These are phyloP conservation scores for Aspergillus nanangensis DNA, from an alignment of 495 filamentous ascomycete species.

Conservation along the genomic window DNA sequence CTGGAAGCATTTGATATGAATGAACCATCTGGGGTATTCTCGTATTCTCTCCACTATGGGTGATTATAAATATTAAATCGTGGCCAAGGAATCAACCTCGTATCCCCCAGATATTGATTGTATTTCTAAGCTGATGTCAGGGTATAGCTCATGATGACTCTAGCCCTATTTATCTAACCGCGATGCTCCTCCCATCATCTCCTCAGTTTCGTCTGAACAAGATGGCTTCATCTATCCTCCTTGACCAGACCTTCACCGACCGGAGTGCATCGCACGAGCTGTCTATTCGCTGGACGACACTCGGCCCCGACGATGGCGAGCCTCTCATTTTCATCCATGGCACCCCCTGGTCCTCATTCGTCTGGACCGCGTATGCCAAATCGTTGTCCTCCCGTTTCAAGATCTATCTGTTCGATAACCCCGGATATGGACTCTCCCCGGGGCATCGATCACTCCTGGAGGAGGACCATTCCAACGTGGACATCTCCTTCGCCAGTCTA, in stretches of 20 bases:
- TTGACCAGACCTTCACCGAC: background rate
- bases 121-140: no score
- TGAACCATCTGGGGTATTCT: no score
- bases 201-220: no score
- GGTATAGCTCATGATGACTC: no score
- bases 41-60: no score
- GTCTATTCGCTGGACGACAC: background rate
- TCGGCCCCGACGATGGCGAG: background rate
- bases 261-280: background rate
- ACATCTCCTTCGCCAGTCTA: conserved; percentile 20
- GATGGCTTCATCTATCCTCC: background rate
- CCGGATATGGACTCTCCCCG: conserved; percentile 24
- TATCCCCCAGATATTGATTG: no score
- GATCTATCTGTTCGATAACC: conserved; percentile 35
- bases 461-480: conserved; percentile 1
- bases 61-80: no score
- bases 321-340: conserved; percentile 4
- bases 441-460: conserved; percentile 9
- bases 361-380: conserved; percentile 23
- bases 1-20: no score
- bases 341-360: conserved; percentile 12
- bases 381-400: conserved; percentile 18
- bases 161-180: no score
- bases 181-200: no score
- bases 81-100: no score